phyloP scores from a whole-genome alignment of 2,329 filamentous ascomycete species.

The Aspergillus sp. region DNA sequence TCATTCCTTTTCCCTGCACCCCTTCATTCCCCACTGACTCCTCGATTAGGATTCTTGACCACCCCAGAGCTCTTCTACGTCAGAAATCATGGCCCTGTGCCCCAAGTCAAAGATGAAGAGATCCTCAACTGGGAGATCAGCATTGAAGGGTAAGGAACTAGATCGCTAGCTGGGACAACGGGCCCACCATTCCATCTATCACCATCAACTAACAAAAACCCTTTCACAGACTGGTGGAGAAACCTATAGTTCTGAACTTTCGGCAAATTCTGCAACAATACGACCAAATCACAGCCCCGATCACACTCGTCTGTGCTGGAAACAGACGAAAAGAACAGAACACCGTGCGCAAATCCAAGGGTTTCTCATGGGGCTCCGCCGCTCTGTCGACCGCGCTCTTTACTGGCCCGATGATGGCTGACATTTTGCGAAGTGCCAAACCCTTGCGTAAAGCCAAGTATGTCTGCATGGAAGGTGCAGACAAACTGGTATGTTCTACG shows the following conservation, averaged over 20 bases:
- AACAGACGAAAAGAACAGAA: slow-evolving; percentile 94
- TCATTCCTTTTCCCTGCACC: neutral
- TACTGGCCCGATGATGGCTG: slow-evolving; percentile 75
- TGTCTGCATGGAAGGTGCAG: slow-evolving; percentile 88
- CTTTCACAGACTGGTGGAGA: slow-evolving; percentile 64
- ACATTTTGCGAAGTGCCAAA: slow-evolving; percentile 67
- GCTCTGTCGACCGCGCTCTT: slow-evolving; percentile 84
- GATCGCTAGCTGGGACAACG: too few relatives aligned
- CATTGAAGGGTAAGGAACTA: slow-evolving; percentile 62
- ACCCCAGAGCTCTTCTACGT: slow-evolving; percentile 89
- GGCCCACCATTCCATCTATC: too few relatives aligned
- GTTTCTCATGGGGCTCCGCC: slow-evolving; percentile 90
- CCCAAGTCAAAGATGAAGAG: slow-evolving; percentile 68
- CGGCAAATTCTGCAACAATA: slow-evolving; percentile 71
- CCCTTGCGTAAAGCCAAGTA: slow-evolving; percentile 72
- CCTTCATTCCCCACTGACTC: neutral
- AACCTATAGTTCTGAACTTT: slow-evolving; percentile 70
- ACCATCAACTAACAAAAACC: slow-evolving; percentile 9
- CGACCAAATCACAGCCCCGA: slow-evolving; percentile 78
- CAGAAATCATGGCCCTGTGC: slow-evolving; percentile 83
- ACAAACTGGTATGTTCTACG: slow-evolving; percentile 59
- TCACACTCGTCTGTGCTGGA: slow-evolving; percentile 88
- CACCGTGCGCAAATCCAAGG: slow-evolving; percentile 82
- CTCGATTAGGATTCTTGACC: slow-evolving; percentile 71
- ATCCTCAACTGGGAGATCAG: slow-evolving; percentile 78